Evolutionary conservation across 164 flowering plant genomes (phyloP), one percentile per base, ranked within the genome.

Genomic region (Sextonia rubra): DNA sequence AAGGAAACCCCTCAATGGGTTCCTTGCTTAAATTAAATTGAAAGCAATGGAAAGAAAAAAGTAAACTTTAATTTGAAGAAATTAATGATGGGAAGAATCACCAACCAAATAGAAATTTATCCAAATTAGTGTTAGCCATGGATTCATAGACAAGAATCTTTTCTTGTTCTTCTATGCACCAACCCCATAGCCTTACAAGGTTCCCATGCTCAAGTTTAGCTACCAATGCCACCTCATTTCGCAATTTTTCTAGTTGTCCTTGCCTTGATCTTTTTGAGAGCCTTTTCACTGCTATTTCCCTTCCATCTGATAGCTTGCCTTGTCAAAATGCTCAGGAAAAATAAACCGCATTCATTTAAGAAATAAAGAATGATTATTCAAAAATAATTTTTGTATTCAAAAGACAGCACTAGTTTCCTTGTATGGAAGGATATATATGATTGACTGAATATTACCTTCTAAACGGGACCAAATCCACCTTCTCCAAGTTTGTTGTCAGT

Each of bases 131-230:
- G 62, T 83, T 78, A 18, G 77, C 73, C 26, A 80, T 49, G 52
- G 66, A 80, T 37, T 82, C 83, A 52, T 80, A 82, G 3, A 83
- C 70, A 22, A 83, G 79, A 24, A 83, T 27, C 55, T 64, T 72
- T 27, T 82, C 84, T 32, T 67, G 60, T 25, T 60, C 71, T 32
- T 71, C 77, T 20, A 81, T 20, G 74, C 75, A 61, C 29, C 76
- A 81, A 4, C 81, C 81, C 23, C 77, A 67, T 30, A 82, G 74
- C 71, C 79, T 75, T 23, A 78, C 83, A 15, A 82, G 71, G 68
- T 82, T 82, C 29, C 81, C 52, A 64, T 80, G 85, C 32, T 77
- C 76, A 56, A 79, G 74, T 63, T 48, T 79, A 8, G 81, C 78
- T 15, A 79, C 25, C 56, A 75, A 64, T 0, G 62, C 0, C 15